Evolutionary conservation across 345 rosid genomes (phyloP), one percentile per base, ranked within the genome.

Genomic region (Hypericum perforatum): DNA sequence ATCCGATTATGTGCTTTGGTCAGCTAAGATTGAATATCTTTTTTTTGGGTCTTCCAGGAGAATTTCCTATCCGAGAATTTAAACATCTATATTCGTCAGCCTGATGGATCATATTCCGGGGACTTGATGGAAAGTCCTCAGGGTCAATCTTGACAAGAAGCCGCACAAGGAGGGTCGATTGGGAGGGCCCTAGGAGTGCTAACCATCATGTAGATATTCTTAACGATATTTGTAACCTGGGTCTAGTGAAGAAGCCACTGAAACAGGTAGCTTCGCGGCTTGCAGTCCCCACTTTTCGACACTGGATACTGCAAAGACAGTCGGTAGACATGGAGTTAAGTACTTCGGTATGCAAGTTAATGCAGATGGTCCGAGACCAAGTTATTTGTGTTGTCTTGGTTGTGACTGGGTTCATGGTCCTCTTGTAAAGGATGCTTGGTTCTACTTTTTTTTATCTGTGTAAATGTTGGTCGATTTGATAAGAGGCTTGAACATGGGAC

Each of bases 51-150:
- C 64, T 11, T 74, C 61, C 81, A 86, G 95, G 95, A 85, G 22
- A 67, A 68, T 16, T 63, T 71, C 37, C 70, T 77, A 39, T 76
- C 95, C 13, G 75, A 82, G 67, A 89, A 81, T 65, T 74, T 83
- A 78, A 82, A 86, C 70, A 71, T 77, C 49, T 67, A 65, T 58
- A 63, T 77, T 54, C 79, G 86, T 64, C 88, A 83, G 68, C 72
- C 90, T 4, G 94, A 86, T 64, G 89, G 95, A 29, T 89, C 92
- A 14, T 86, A 83, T 59, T 57, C 76, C 12, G 84, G 74, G 65
- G 90, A 84, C 68, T 61, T 70, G 11, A 16, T 76, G 51, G 85
- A 80, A 43, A 74, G 84, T 64, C 80, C 69, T 9, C 65, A 57
- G 53, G 80, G 67, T 22, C 49, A 70, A 55, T 46, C 45, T 68